A percentile compares a stretch with the other conserved stretches of the same genome.
phyloP scores from a whole-genome alignment of 2,329 filamentous ascomycete species.

The Diaporthe humulicola region DNA sequence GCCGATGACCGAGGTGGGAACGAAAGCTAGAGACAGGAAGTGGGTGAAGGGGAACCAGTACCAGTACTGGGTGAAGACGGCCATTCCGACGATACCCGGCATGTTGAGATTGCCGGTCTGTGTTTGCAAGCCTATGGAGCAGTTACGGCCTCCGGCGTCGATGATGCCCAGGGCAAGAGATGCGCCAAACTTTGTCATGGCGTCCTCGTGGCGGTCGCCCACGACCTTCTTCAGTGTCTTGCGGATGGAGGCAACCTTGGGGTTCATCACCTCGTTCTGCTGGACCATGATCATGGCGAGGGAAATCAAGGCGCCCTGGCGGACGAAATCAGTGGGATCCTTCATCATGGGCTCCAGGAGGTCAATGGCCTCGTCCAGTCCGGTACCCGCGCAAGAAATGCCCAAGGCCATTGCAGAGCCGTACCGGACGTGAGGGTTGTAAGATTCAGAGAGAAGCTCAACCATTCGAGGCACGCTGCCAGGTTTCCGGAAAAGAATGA shows the following conservation, averaged over 20 bases:
- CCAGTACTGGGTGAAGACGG: conserved; percentile 99
- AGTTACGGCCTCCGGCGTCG: conserved; percentile 97
- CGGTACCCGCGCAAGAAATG: conserved; percentile 97
- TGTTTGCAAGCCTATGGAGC: conserved; percentile 96
- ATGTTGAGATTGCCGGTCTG: conserved; percentile 99
- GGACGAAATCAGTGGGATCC: conserved; percentile 97
- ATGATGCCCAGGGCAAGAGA: conserved; percentile 96
- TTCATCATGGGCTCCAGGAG: conserved; percentile 99
- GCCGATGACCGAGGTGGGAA: conserved; percentile 95
- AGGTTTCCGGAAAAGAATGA: conserved; percentile 98
- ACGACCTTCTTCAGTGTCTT: conserved; percentile 96
- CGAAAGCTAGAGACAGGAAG: conserved; percentile 95
- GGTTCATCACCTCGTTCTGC: conserved; percentile 98
- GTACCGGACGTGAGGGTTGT: conserved; percentile 98
- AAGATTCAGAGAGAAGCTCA: conserved; percentile 96
- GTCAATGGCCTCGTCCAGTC: conserved; percentile 95
- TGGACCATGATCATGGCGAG: conserved; percentile 99
- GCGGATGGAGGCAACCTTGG: conserved; percentile 90
- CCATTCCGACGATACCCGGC: conserved; percentile 97
- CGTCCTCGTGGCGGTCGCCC: conserved; percentile 95
- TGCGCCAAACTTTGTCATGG: conserved; percentile 99
- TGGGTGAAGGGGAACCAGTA: conserved; percentile 99
- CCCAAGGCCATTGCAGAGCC: conserved; percentile 98
- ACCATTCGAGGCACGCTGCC: conserved; percentile 98
- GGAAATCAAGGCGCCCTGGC: conserved; percentile 94